These are phyloP conservation scores for Ascochyta lentis DNA, from an alignment of 2,329 filamentous ascomycete species.

Conservation along the genomic window DNA sequence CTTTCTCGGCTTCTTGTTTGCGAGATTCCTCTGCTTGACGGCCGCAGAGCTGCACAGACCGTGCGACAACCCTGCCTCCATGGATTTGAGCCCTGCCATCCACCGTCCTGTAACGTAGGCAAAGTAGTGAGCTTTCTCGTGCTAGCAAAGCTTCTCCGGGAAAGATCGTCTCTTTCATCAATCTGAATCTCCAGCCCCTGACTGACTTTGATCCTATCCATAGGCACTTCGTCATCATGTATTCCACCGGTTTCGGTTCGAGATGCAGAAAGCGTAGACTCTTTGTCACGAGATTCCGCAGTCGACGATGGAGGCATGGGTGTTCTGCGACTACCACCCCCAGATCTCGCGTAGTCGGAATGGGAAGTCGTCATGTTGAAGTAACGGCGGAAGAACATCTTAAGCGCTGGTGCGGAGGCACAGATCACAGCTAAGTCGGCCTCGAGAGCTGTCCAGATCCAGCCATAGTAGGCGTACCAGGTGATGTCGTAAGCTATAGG, in stretches of 20 bases:
- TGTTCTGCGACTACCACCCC: conserved; percentile 7
- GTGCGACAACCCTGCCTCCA: conserved; percentile 29
- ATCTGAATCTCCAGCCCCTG: conserved; percentile 28
- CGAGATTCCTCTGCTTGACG: conserved; percentile 13
- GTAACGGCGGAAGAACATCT: conserved; percentile 53
- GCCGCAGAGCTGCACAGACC: conserved; percentile 23
- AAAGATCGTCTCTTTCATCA: conserved; percentile 28
- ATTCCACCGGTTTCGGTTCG: conserved; percentile 13
- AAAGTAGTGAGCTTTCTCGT: conserved; percentile 28
- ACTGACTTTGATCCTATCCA: conserved; percentile 32
- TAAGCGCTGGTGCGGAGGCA: conserved; percentile 52
- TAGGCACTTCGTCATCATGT: conserved; percentile 21
- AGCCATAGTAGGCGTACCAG: conserved; percentile 49
- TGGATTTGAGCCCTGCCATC: conserved; percentile 9
- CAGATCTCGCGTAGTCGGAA: conserved; percentile 15
- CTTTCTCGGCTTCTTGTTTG: conserved; percentile 1
- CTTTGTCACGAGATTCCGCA: conserved; percentile 5
- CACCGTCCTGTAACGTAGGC: conserved; percentile 12
- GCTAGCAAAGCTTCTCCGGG: conserved; percentile 28
- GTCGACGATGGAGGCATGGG: not conserved
- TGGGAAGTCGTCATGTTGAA: conserved; percentile 30
- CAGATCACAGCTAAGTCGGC: conserved; percentile 52
- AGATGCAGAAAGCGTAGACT: conserved; percentile 6
- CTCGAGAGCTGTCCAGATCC: conserved; percentile 52
- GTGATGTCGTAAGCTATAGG: conserved; percentile 48